Evolutionary conservation across 2,329 filamentous ascomycete species (phyloP), one percentile per base, ranked within the genome.

Genomic region (Hypoxylon sp.): DNA sequence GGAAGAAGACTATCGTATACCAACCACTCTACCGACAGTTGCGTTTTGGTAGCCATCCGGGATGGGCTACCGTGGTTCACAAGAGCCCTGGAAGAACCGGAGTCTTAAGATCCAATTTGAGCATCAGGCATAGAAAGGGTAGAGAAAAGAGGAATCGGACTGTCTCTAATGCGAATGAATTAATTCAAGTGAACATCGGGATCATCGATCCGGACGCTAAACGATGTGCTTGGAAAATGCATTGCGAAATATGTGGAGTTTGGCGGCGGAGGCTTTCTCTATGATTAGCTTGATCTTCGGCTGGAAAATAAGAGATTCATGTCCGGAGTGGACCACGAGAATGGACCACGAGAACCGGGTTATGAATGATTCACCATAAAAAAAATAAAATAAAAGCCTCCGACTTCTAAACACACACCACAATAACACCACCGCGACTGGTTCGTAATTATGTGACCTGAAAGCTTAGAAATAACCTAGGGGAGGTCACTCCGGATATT

Each of bases 21-120:
- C 48, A 8, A 11, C 70, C 10, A 24, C 62, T 3, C 39, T 73
- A 39, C 65, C 72, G 1, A 54, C 58, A 14, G 44, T 71, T 19
- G 61, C 59, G 6, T 71, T 74, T 31, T 74, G 72, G 71, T 73
- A 63, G 52, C 61, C 14, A 10, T 37, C 37, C 19, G 39, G 6
- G n/a, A 22, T 17, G 19, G 19, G 24, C 13, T 19, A 39, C 14
- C 3, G 33, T 24, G 11, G 19, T 24, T 24, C 22, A 37, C 3
- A 17, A 31, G 9, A 19, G 33, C 13, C 1, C 14, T 2, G 50
- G 17, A 13, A 26, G 19, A 10, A 39, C 14, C n/a, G n/a, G 26
- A 22, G 14, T 13, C 13, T 29, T 11, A 2, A 2, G 24, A 11
- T 17, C 6, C 31, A 24, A 51, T 14, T 33, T 31, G 19, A n/a